Base-by-base conservation (phyloP, 208 protist species). In the Crithidia sp. region DNA sequence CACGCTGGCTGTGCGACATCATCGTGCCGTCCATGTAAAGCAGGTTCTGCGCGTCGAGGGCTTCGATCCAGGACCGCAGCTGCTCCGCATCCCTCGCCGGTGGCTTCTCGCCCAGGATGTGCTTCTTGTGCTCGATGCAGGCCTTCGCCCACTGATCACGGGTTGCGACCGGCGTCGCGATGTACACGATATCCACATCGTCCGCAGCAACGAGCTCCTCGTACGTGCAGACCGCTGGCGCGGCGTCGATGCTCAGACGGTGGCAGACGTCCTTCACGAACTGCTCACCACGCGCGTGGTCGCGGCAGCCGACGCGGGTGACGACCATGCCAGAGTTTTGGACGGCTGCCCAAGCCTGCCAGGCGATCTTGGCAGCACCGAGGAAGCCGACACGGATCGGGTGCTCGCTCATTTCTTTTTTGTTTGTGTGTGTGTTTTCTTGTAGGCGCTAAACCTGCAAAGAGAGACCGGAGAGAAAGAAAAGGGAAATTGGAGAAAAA, bases 21-120 rank as follows among this genome's bases (percentile, higher is more conserved):
- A 87, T 84, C 6, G 85, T 89, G 67, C 82, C 84, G 65, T 92
- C 85, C 80, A 92, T 86, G 76, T 88, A 92, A 12, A 92, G 63
- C 36, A 92, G 70, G 43, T 78, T 54, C 54, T 72, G 79, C 36
- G 67, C 50, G 56, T 82, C 74, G 4, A 92, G 53, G 16, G 74
- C 71, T 62, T 88, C 78, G 16, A 92, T 73, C 83, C 87, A 92
- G 40, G 62, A 49, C 14, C 77, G 80, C 59, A 92, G 77, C 78
- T 84, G 53, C 49, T 80, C 81, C 7, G 81, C 82, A 61, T 85
- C 65, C 7, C n/a, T n/a, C 19, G 80, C 76, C 0, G 65, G 47
- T 12, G 87, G 85, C 74, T 92, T 90, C 73, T 90, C 85, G 4
- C 85, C 79, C 17, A 92, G 67, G 7, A 90, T 80, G 77, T 92